Base-by-base conservation (phyloP, 306 rosid species). In the Lupinus albus region DNA sequence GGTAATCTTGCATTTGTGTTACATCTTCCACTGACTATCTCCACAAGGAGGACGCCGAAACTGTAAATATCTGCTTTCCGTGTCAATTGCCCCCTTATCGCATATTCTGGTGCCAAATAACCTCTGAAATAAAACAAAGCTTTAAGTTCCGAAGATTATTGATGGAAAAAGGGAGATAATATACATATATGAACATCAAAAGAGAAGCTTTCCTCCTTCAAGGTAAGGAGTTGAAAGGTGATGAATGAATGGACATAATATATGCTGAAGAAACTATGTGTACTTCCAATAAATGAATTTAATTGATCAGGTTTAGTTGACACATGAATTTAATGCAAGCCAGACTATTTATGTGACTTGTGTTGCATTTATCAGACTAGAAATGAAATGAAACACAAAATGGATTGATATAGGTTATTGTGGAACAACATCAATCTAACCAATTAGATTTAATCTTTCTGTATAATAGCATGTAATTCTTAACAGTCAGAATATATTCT, bases 81-180 rank as follows among this genome's bases (percentile, higher is more conserved):
- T 4, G 98, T 92, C 61, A 92, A 75, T 67, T 86, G 96, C 25
- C 98, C 98, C 74, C 91, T 75, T 38, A 92, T 84, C 8, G 98
- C 98, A 53, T 92, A 92, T 68, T 92, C 98, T 3, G 98, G 98
- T 16, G 98, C 98, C 76, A 92, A 69, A 81, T 92, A 92, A 61
- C 98, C 98, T 77, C 98, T 92, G 70, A 66, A 81, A 82, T 64
- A 69, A 64, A 59, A 74, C 25, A 78, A 15, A 71, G 16, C 51
- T 14, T 11, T 70, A 50, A 52, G 17, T 70, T 79, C 62, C 67
- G 16, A 72, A 66, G 4, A 66, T 13, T 66, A 50, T 28, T 8
- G 61, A 58, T 46, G 28, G 47, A 62, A 42, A 12, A 18, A 61
- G 52, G 20, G 15, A 76, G 30, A 38, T 16, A 35, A 25, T 25